Base-by-base conservation (phyloP, 768 basidiomycete genomes). In the Serendipita sp. region DNA sequence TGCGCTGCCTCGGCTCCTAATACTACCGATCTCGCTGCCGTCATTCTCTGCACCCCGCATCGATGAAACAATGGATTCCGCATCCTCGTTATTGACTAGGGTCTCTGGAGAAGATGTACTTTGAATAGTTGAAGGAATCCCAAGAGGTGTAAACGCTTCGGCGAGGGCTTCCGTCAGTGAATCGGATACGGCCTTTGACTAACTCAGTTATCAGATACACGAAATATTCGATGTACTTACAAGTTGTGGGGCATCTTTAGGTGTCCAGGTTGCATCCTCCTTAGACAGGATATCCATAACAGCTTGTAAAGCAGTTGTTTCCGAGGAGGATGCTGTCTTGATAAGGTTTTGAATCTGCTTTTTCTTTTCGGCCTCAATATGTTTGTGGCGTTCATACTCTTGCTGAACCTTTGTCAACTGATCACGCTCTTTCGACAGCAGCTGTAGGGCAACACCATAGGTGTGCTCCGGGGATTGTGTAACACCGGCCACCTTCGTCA, bases 151-250 rank as follows among this genome's bases (percentile, higher is more conserved):
- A 62, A 68, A 66, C 60, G 80, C 79, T 62, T 82, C 81, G 13
- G 76, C 74, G 28, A 84, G 75, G 1, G 83, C 83, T 70, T 83
- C 81, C 5, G 76, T 78, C 13, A 84, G 73, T 0, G 82, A 83
- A 68, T 81, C 80, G 2, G 77, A 70, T 2, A 83, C 74, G 4
- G 80, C 81, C 83, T 84, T 44, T 11, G 47, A 18, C 7, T 16
- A 15, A 5, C 16, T 65, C 3, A 67, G 51, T 66, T 44, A 44
- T 47, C 46, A 64, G 4, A 3, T 18, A 63, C 45, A 5, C 51
- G 44, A 79, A 75, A 7, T 41, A 41, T 41, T 41, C 7, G 13
- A 41, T 13, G 13, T 41, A 13, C 41, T 41, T 7, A 89, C 79
- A 18, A 74, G 71, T 66, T 82, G 82, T 15, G 72, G 72, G 8